Evolutionary conservation across 768 basidiomycete genomes (phyloP), one percentile per base, ranked within the genome.

Genomic region (Phlebiopsis gigantea): DNA sequence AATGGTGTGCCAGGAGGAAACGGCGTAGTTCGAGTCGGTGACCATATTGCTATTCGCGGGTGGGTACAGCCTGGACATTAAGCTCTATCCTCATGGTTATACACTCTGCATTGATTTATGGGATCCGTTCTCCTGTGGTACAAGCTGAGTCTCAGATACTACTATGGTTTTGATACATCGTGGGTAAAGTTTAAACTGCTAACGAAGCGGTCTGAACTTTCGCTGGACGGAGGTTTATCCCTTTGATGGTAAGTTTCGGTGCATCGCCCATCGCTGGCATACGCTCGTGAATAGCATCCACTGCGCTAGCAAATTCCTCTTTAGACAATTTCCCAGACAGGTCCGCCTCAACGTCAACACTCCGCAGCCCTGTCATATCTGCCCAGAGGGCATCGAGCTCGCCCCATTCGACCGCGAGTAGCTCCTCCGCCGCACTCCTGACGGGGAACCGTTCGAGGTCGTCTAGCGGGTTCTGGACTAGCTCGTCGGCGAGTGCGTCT

Each of bases 1-100:
- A 87, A 90, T 64, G 86, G 74, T 0, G 76, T 84, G 19, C 76
- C 82, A 10, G 67, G 66, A 5, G 77, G 69, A 1, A 67, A 63
- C 31, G 88, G 89, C 0, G 70, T 75, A 21, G 70, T 87, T 24
- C 73, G 65, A 6, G 84, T 90, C 24, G 87, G 87, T 9, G 89
- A 90, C 65, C 59, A 65, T 56, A 77, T 90, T 14, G 45, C 58
- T 12, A 66, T 70, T 22, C 55, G 59, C 21, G 56, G 65, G 39
- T 69, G 66, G 69, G 63, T 47, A 7, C 34, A 51, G 50, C 34
- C 34, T n/a, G 34, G 50, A 6, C 5, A 6, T 12, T 41, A 39
- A 31, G 17, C 26, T 29, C 28, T n/a, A 29, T 28, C 4, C 1
- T 45, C 44, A 25, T n/a, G n/a, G 2, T 45, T 45, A 39, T 17